Evolutionary conservation across 2,329 filamentous ascomycete genomes (phyloP).

Genomic region (Huntiella savannae): DNA sequence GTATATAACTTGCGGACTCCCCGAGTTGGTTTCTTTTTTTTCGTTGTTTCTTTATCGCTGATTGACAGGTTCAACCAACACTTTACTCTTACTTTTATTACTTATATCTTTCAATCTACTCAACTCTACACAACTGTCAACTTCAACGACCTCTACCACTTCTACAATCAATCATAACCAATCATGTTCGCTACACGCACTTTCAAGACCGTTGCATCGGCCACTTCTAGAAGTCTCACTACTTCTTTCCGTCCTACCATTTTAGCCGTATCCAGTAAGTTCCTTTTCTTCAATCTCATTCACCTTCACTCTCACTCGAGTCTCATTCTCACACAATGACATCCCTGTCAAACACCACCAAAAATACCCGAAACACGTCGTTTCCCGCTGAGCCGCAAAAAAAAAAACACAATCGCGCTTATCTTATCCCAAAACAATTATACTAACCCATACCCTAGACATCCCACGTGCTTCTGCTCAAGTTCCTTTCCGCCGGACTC

Average conservation of each 20-base stretch:
- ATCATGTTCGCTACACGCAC: slow-evolving; percentile 9
- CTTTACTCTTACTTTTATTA: no score
- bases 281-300: not conserved
- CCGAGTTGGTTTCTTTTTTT: no score
- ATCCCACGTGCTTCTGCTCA: not conserved
- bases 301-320: not conserved
- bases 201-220: slow-evolving; percentile 5
- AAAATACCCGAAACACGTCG: not conserved
- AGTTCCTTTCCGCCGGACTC: slow-evolving; percentile 1
- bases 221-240: not conserved
- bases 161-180: not conserved
- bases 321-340: not conserved
- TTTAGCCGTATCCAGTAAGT: not conserved
- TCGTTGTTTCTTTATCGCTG: no score
- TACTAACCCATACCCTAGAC: not conserved
- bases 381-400: no score
- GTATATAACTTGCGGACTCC: not conserved
- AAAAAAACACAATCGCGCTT: no score
- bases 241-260: not conserved
- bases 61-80: no score
- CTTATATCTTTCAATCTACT: not conserved
- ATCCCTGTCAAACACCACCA: not conserved
- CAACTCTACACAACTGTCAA: not conserved
- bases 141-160: not conserved
- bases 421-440: not conserved